These are phyloP conservation scores for Boletus rufocinnamomeus DNA, from an alignment of 768 basidiomycete genomes.

Conservation along the genomic window DNA sequence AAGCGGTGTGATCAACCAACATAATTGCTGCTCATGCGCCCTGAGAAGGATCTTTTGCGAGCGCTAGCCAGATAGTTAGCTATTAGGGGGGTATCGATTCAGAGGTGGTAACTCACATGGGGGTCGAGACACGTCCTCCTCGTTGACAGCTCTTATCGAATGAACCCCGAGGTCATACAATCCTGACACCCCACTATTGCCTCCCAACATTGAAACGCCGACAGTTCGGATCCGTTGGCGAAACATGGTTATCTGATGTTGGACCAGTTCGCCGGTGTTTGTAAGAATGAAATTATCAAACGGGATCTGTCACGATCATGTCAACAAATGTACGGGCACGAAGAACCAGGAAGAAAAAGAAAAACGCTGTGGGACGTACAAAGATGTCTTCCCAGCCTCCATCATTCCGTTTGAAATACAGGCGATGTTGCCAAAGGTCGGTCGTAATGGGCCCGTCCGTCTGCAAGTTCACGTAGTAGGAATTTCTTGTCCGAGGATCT, in stretches of 20 bases:
- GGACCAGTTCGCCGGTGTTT: constrained; percentile 68
- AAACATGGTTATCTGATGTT: constrained; percentile 74
- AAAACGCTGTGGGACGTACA: constrained; percentile 45
- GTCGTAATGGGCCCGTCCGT: constrained; percentile 79
- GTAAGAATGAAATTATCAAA: constrained; percentile 75
- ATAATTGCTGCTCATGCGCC: constrained; percentile 18
- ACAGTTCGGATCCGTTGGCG: constrained; percentile 74
- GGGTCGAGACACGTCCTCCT: constrained; percentile 53
- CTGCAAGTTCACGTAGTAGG: constrained; percentile 94
- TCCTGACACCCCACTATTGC: constrained; percentile 73
- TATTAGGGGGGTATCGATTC: not conserved
- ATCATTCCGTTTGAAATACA: constrained; percentile 71
- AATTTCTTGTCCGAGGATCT: constrained; percentile 70
- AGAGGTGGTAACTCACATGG: constrained; percentile 28
- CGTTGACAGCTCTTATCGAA: constrained; percentile 78
- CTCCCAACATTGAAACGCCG: constrained; percentile 86
- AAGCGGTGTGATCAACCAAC: not conserved
- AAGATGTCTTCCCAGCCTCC: constrained; percentile 81
- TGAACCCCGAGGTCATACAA: constrained; percentile 83
- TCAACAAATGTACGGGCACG: not conserved
- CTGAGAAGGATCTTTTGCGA: constrained; percentile 31
- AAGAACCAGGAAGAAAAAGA: not conserved
- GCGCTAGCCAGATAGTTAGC: constrained; percentile 10
- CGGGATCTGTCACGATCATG: constrained; percentile 60
- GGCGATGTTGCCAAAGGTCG: constrained; percentile 93